Base-by-base conservation (phyloP, 306 rosid genomes). In the Castanea sativa region DNA sequence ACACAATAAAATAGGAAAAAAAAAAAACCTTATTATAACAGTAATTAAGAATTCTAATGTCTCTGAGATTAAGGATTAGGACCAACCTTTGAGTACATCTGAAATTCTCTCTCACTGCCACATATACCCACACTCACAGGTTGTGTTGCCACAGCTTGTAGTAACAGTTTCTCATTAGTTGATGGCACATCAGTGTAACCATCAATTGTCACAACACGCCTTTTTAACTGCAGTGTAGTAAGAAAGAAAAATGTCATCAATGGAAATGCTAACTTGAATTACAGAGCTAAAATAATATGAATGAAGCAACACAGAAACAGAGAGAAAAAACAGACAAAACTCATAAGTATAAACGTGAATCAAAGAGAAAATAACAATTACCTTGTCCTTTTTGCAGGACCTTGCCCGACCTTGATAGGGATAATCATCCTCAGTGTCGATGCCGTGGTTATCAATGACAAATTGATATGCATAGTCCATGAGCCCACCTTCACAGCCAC, bases 111-210 rank as follows among this genome's bases (percentile, higher is more conserved):
- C 43, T 84, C 97, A 18, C 99, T 91, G 55, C 97, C 97, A 68
- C 93, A 91, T 76, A 94, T 91, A 60, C 99, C 95, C 12, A 86
- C 99, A 18, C 99, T 92, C 63, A 94, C 97, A 59, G 99, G 99
- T 82, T 94, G 99, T 20, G 71, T 71, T 73, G 87, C 97, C 76
- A 91, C 99, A 8, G 97, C 97, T 85, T 89, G 81, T 63, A 86
- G 87, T 57, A 94, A 84, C 74, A 83, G 87, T 65, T 84, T 61
- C 91, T 91, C 99, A 70, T 93, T 73, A 58, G 58, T 88, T 29
- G 77, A 9, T n/a, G 90, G 84, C 63, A 94, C 86, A 69, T 89
- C 97, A 14, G 59, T 73, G 74, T 92, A 94, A 73, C 89, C 94
- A 78, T 94, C 99, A 75, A 94, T 91, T 6, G 97, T 91, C 77